Evolutionary conservation across 1,284 basidiomycete genomes (phyloP).

Genomic region (Puccinia horiana): DNA sequence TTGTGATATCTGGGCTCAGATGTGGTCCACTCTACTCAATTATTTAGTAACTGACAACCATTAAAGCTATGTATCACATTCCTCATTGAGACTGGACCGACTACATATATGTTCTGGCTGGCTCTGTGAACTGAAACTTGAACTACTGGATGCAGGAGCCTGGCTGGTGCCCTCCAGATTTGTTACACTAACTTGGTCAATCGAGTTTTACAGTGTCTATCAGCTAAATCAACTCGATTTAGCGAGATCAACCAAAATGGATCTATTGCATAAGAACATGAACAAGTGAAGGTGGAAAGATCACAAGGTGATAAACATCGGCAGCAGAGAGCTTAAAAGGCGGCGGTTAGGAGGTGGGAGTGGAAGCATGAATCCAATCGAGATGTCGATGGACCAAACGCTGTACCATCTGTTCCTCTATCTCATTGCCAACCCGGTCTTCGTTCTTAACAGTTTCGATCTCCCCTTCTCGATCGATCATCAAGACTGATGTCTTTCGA

Average conservation of each 20-base stretch:
- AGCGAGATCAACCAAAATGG: neutral
- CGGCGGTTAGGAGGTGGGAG: neutral
- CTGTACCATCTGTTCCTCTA: conserved; percentile 31
- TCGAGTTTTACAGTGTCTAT: too few relatives aligned
- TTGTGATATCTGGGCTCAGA: neutral
- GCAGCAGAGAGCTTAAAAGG: neutral
- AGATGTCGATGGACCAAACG: conserved; percentile 13
- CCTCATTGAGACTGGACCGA: neutral
- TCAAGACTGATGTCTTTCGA: conserved; percentile 87
- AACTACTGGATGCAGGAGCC: too few relatives aligned
- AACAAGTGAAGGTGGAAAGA: neutral
- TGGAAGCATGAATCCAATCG: conserved; percentile 23
- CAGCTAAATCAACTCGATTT: neutral
- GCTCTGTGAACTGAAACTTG: too few relatives aligned
- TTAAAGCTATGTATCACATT: neutral
- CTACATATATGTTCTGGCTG: too few relatives aligned
- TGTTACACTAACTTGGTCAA: neutral
- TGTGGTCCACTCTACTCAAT: neutral
- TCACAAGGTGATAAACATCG: neutral
- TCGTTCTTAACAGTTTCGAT: conserved; percentile 28
- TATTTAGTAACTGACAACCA: neutral
- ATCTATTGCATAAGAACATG: neutral
- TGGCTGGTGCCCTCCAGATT: too few relatives aligned
- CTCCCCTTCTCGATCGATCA: conserved; percentile 64
- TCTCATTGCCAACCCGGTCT: neutral